Evolutionary conservation across 345 rosid genomes (phyloP), one percentile per base, ranked within the genome.

Genomic region (Pistacia integerrima): DNA sequence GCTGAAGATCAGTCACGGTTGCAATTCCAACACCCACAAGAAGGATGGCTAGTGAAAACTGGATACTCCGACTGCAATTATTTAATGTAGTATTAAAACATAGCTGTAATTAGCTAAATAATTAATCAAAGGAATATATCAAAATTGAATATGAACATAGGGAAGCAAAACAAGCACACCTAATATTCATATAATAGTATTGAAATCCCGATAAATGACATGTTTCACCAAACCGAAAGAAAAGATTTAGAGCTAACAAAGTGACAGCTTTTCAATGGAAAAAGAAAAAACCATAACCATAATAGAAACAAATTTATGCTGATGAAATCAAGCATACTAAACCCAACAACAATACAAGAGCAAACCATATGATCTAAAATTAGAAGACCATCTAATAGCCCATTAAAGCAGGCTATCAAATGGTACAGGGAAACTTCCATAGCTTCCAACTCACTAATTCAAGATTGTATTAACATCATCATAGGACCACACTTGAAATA

Each of bases 21-120:
- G 99, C 99, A 79, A 97, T 94, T 80, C 98, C 99, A 83, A 97
- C 99, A 82, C 99, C 99, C 72, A 94, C 49, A 75, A 97, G 99
- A 85, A 97, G 99, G 85, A 97, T 84, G 64, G 69, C 54, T 51
- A 97, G 84, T 48, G 99, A 86, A 86, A 94, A 78, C 84, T 97
- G 99, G 74, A 97, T 82, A 48, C 81, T 90, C 78, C 92, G 88
- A 87, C 99, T 97, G 95, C 94, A 91, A 77, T 57, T 54, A 61
- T 66, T 65, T 62, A 25, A 64, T 33, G 2, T 75, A 65, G 44
- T 35, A 77, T 81, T 48, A 85, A 69, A 65, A 75, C 12, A 79
- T 61, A 75, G 58, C n/a, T 46, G 51, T 30, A 76, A 76, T 59
- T 44, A 28, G 58, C 33, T 8, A 55, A 13, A 71, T 35, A 35